phyloP scores from a whole-genome alignment of 2,329 filamentous ascomycete genomes.

The Aspergillus arachidicola region DNA sequence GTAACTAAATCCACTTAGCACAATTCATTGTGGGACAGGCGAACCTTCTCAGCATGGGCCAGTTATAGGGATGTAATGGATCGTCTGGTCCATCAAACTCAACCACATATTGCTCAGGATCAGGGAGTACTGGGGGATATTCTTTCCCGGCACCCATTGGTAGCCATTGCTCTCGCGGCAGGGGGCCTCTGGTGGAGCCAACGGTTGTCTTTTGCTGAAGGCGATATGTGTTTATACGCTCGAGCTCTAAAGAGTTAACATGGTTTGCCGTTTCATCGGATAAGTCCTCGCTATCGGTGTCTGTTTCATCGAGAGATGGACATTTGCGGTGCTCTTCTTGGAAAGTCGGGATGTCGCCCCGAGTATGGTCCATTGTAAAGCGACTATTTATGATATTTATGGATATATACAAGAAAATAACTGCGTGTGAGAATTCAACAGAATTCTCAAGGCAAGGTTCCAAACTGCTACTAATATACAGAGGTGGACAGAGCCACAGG shows the following conservation, averaged over 20 bases:
- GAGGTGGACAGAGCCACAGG: background rate
- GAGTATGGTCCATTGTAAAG: constrained; percentile 10
- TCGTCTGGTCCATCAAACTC: constrained; percentile 58
- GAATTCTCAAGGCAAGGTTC: background rate
- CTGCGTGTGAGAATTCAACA: background rate
- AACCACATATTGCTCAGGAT: constrained; percentile 57
- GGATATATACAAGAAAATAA: no score
- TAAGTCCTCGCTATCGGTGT: constrained; percentile 9
- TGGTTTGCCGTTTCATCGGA: constrained; percentile 18
- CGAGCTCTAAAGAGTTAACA: constrained; percentile 22
- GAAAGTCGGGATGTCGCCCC: background rate
- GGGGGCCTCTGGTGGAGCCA: constrained; percentile 22
- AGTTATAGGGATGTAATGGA: constrained; percentile 56
- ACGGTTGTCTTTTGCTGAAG: constrained; percentile 26
- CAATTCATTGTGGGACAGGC: background rate
- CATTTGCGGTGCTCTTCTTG: constrained; percentile 4
- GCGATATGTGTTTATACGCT: constrained; percentile 26
- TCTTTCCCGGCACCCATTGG: constrained; percentile 46
- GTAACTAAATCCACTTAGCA: background rate
- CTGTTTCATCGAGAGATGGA: constrained; percentile 9
- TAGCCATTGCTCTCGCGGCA: constrained; percentile 25
- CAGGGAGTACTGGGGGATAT: constrained; percentile 53
- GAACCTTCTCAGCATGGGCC: constrained; percentile 50
- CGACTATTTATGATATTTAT: background rate
- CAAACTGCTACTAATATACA: constrained; percentile 2